These are phyloP conservation scores for Peronospora tabacina DNA, from an alignment of 352 stramenopile species.

Conservation along the genomic window DNA sequence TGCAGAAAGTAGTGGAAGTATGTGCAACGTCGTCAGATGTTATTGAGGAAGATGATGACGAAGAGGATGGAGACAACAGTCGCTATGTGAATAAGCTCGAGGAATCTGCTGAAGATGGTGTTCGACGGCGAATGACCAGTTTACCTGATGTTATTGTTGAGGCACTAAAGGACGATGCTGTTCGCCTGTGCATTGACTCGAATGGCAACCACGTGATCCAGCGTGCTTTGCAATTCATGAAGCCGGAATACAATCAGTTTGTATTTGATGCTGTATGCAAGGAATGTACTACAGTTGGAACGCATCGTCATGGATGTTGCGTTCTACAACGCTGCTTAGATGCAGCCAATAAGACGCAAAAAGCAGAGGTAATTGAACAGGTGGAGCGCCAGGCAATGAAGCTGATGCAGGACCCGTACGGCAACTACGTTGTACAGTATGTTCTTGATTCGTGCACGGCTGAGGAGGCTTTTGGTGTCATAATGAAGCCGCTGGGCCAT, in stretches of 20 bases:
- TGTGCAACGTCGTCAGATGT: slow-evolving; percentile 76
- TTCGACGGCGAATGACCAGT: slow-evolving; percentile 21
- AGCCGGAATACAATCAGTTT: slow-evolving; percentile 92
- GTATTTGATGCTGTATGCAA: slow-evolving; percentile 95
- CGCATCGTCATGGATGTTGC: slow-evolving; percentile 95
- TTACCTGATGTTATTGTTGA: slow-evolving; percentile 91
- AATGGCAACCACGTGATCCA: slow-evolving; percentile 98
- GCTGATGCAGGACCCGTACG: slow-evolving; percentile 90
- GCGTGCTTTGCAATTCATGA: slow-evolving; percentile 92
- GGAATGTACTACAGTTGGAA: slow-evolving; percentile 93
- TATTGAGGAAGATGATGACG: slow-evolving; percentile 41
- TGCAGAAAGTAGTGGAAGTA: slow-evolving; percentile 98
- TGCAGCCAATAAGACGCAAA: slow-evolving; percentile 81
- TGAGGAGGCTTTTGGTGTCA: slow-evolving; percentile 75
- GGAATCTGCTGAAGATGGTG: slow-evolving; percentile 15
- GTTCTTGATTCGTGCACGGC: slow-evolving; percentile 82
- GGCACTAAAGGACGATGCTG: slow-evolving; percentile 89
- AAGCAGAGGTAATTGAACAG: slow-evolving; percentile 86
- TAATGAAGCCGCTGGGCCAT: slow-evolving; percentile 83
- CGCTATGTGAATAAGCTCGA: slow-evolving; percentile 17
- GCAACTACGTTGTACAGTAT: slow-evolving; percentile 91
- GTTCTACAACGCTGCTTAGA: slow-evolving; percentile 96
- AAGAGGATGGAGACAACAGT: slow-evolving; percentile 36
- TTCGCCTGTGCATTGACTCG: slow-evolving; percentile 95
- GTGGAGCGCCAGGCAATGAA: slow-evolving; percentile 96